These are phyloP conservation scores for Blastobotrys apis DNA, from an alignment of 1,139 yeast species.

Conservation along the genomic window DNA sequence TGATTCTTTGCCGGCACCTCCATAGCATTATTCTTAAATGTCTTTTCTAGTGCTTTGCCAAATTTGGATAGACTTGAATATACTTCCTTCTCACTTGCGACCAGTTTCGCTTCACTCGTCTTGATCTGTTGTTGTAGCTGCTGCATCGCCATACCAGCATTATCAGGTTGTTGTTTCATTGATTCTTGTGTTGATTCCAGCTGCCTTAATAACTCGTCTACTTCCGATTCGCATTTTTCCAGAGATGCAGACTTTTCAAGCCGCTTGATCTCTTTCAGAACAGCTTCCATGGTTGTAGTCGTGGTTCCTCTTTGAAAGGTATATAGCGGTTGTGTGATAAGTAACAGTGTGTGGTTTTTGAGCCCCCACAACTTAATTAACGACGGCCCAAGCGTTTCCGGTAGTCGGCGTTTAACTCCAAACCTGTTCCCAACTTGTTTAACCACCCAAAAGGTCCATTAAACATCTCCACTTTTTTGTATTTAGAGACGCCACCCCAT, in stretches of 20 bases:
- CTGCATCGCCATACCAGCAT: conserved; percentile 3
- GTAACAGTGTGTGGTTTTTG: not conserved
- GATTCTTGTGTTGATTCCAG: conserved; percentile 27
- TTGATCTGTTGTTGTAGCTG: conserved; percentile 9
- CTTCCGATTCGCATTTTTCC: conserved; percentile 29
- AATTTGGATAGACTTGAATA: conserved; percentile 32
- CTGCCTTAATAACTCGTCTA: conserved; percentile 29
- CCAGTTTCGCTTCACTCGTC: conserved; percentile 15
- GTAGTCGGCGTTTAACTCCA: too few relatives aligned
- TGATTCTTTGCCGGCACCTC: conserved; percentile 14
- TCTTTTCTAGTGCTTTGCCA: conserved; percentile 35
- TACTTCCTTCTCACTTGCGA: conserved; percentile 32
- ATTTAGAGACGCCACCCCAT: too few relatives aligned
- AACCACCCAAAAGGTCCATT: too few relatives aligned
- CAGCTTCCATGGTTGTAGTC: conserved; percentile 27
- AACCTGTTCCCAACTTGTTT: too few relatives aligned
- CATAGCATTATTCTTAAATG: conserved; percentile 21
- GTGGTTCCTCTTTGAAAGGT: not conserved
- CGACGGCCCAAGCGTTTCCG: too few relatives aligned
- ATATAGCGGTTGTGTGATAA: not conserved
- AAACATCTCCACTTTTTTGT: too few relatives aligned
- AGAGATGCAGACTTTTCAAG: conserved; percentile 30
- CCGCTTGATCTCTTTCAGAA: conserved; percentile 29
- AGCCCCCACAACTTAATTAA: not conserved
- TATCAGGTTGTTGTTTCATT: conserved; percentile 13